Base-by-base conservation (phyloP, 1,284 basidiomycete species). In the Heterobasidion parviporum region DNA sequence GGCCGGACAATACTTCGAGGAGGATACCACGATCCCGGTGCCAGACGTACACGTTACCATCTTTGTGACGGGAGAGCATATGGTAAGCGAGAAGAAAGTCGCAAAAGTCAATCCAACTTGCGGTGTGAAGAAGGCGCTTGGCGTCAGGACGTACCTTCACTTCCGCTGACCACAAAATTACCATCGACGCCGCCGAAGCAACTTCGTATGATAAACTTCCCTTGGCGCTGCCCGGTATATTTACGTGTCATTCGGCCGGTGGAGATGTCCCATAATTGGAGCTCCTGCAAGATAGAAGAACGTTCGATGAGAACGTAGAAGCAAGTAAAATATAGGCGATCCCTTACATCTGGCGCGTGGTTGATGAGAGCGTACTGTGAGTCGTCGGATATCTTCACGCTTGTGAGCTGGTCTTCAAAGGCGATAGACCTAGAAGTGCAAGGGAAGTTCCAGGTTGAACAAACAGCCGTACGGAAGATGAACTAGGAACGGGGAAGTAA, bases 1-100 rank as follows among this genome's bases (percentile, higher is more conserved):
- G 97, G 0, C 95, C 96, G 1, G 79, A 69, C 1, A 98, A 79
- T 26, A 86, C 80, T 69, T 98, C 92, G 32, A 99, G 77, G 47
- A 94, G 78, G 0, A 81, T 76, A 0, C 89, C 90, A 3, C 87
- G 88, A 63, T 92, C 88, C 53, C 89, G 86, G 70, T 98, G 92
- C 94, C 96, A 99, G 20, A 98, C 82, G 72, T 98, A 98, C 52
- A 98, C 87, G 61, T 89, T 89, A 46, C 85, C 83, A 73, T 97
- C 91, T 94, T 67, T 55, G 57, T 52, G 33, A n/a, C 50, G 57
- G 41, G 45, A 47, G 18, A 64, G 58, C 54, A 56, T 6, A 41
- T 41, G 38, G 54, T 26, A 54, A 26, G 35, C 34, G 20, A 51
- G 18, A 48, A 10, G 33, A 50, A 16, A 52, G 8, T 18, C 32